Evolutionary conservation across 768 basidiomycete species (phyloP), one percentile per base, ranked within the genome.

Genomic region (Agrocybe chaxingu): DNA sequence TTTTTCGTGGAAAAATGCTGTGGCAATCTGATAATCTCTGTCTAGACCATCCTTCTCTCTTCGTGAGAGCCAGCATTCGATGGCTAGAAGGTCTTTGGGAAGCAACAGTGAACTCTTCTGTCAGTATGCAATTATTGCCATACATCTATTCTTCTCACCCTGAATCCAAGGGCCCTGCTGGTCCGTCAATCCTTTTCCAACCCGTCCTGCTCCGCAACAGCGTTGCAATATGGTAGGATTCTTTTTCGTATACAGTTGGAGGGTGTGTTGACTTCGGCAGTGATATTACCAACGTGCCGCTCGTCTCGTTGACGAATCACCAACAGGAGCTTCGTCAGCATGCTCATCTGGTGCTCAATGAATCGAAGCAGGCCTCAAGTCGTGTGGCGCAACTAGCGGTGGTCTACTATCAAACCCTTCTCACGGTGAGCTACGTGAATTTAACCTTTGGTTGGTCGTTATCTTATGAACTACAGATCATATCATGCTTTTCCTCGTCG

Each of bases 21-120:
- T 7, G 36, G 36, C 36, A 48, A 32, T 3, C 10, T 29, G 10
- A 33, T 24, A 45, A 31, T 34, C 33, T 51, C n/a, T 45, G 47
- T 10, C 42, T 69, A 12, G 42, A 72, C 13, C 60, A 68, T 30
- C n/a, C 46, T 30, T 49, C 56, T 38, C 31, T 57, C 24, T 30
- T 57, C 4, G 56, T 42, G n/a, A 49, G 45, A 33, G 59, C 67
- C 4, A 72, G 76, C 47, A 68, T 72, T 33, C 67, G 74, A 50
- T 82, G 82, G 81, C 63, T 85, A 1, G 70, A 73, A 51, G 66
- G 70, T 3, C 43, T 84, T 3, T 86, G 82, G 82, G 63, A 61
- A 16, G 43, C 55, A 18, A 47, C 53, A 12, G 43, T 47, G 29
- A 35, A 42, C 11, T 51, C 57, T 38, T 52, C 58, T 45, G 71